These are phyloP conservation scores for Fusarium devonianum DNA, from an alignment of 2,329 filamentous ascomycete genomes.

Conservation along the genomic window DNA sequence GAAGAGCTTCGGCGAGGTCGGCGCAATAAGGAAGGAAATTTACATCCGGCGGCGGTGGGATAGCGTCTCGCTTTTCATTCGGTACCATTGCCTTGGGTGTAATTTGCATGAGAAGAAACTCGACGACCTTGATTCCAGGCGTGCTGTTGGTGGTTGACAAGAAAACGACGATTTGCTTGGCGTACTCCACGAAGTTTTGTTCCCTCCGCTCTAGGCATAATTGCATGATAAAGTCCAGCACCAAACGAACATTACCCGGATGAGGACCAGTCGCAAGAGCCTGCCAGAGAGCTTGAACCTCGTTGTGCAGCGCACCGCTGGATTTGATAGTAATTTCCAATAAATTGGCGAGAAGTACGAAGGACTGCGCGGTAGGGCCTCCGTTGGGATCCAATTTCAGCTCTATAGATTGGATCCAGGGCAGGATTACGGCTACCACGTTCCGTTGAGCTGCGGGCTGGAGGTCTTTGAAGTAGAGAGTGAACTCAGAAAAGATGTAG, in stretches of 20 bases:
- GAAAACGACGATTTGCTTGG: slow-evolving; percentile 98
- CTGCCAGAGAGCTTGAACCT: slow-evolving; percentile 97
- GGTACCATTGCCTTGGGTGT: slow-evolving; percentile 97
- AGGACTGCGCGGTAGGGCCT: slow-evolving; percentile 87
- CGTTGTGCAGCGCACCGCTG: slow-evolving; percentile 87
- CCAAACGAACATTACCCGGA: slow-evolving; percentile 90
- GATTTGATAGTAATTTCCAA: slow-evolving; percentile 96
- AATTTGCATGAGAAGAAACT: slow-evolving; percentile 91
- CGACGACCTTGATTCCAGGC: slow-evolving; percentile 87
- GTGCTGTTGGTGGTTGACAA: slow-evolving; percentile 79
- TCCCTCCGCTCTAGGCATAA: slow-evolving; percentile 92
- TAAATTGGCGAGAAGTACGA: slow-evolving; percentile 92
- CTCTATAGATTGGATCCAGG: slow-evolving; percentile 96
- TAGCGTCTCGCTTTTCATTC: slow-evolving; percentile 76
- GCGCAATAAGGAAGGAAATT: slow-evolving; percentile 85
- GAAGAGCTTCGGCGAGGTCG: slow-evolving; percentile 79
- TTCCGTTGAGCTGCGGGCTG: slow-evolving; percentile 86
- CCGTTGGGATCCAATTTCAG: slow-evolving; percentile 91
- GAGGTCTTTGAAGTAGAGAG: slow-evolving; percentile 88
- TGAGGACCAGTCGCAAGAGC: slow-evolving; percentile 92
- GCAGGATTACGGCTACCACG: slow-evolving; percentile 90
- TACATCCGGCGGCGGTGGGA: slow-evolving; percentile 75
- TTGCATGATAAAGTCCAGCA: slow-evolving; percentile 95
- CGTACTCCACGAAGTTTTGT: slow-evolving; percentile 97
- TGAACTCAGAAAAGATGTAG: slow-evolving; percentile 94